Base-by-base conservation (phyloP, 192 early-diverging fungal species). In the Paraglomus brasilianum region DNA sequence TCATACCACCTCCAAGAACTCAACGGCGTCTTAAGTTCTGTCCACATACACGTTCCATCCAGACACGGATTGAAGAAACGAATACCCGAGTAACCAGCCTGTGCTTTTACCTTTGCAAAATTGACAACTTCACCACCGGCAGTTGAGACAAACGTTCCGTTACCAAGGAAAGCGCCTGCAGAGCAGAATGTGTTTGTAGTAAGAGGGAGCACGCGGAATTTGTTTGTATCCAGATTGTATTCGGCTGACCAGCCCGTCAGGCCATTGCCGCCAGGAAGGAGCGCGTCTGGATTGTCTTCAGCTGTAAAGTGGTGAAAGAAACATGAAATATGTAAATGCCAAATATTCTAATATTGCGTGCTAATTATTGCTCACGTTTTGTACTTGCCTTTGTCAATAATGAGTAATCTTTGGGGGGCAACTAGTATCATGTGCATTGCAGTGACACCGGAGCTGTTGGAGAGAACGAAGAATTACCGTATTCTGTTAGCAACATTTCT, bases 111-210 rank as follows among this genome's bases (percentile, higher is more conserved):
- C 17, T 41, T 41, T 7, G 11, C 39, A 14, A 10, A 15, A 8
- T 21, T 52, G 10, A 40, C 22, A 48, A 53, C 38, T 59, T 79
- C 73, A 13, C 76, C 83, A 21, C 83, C 83, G 15, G 81, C 83
- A 13, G 70, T 81, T 45, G 76, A 75, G 58, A 85, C 78, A 19
- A 85, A 69, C 10, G 78, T 82, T 22, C 83, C 83, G 42, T 85
- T 81, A 15, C 66, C 73, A 11, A 85, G 72, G 65, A 81, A 83
- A 13, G 78, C 75, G 21, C 83, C 83, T 10, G 76, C 81, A 13
- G 81, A 81, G 56, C 83, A 85, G 69, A 85, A 85, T 17, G 81
- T 83, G 41, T 85, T 85, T 42, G 83, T 83, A 15, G 74, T 62
- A 5, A 85, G 49, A 19, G 75, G 70, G 43, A 85, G 44, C 7